Base-by-base conservation (phyloP, 2,329 filamentous ascomycete genomes). In the Cytospora paraplurivora region DNA sequence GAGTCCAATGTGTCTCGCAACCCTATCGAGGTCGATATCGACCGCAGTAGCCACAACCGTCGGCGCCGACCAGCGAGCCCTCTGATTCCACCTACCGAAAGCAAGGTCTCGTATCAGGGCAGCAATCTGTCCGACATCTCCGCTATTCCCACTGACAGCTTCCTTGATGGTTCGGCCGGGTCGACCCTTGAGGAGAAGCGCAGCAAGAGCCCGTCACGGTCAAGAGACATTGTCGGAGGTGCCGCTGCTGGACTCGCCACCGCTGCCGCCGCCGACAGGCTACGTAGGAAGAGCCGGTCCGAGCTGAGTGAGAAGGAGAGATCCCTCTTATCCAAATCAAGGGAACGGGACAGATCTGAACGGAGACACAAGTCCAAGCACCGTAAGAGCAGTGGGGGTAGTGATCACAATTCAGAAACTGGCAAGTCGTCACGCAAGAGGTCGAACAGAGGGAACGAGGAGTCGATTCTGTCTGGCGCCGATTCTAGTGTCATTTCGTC, bases 1-100 rank as follows among this genome's bases (percentile, higher is more conserved):
- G 92, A 91, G 75, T 94, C 91, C 67, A 93, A 89, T 75, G 83
- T 93, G 63, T 87, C 85, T 37, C 81, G 85, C 60, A 88, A 90
- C 59, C 93, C 93, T 41, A 88, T 97, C 68, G 93, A 97, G 73
- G 91, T 97, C 66, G 94, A 97, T 74, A 91, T 98, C 67, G 84
- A 93, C 71, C 83, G 85, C 56, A 79, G 82, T 68, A 75, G 72
- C 57, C 73, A 73, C 68, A 78, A 77, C 62, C 79, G 81, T 67
- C 80, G 82, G 73, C 88, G 82, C 75, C 83, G 82, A 66, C 82
- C 80, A 81, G 90, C 85, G 77, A 97, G 82, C 67, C 94, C 77
- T 75, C 84, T 84, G 72, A 88, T 85, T 66, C 86, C 81, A 70
- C 81, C 76, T 55, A 80, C 73, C 76, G 86, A 77, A 76, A 88